phyloP scores from a whole-genome alignment of 768 basidiomycete species.

The Mycena belliarum region DNA sequence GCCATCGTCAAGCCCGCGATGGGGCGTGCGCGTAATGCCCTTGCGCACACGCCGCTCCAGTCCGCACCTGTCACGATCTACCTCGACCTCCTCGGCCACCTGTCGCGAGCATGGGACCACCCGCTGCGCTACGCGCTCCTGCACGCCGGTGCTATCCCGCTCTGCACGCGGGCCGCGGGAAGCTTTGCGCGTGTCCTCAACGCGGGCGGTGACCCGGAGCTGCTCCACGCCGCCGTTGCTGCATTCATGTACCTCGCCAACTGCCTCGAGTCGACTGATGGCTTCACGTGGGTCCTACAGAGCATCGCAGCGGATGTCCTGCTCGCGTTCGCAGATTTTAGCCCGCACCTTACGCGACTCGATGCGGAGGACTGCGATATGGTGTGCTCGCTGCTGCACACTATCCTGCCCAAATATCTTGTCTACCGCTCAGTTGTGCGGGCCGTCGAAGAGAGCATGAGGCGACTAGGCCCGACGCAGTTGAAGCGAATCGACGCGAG shows the following conservation, averaged over 20 bases:
- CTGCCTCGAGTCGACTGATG: constrained; percentile 38
- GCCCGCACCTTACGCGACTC: constrained; percentile 28
- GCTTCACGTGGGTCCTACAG: constrained; percentile 38
- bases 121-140: constrained; percentile 35
- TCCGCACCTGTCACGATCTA: constrained; percentile 25
- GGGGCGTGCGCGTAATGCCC: constrained; percentile 27
- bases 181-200: constrained; percentile 27
- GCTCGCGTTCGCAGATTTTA: constrained; percentile 30
- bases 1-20: constrained; percentile 31
- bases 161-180: constrained; percentile 33
- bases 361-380: constrained; percentile 33
- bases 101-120: constrained; percentile 30
- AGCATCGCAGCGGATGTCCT: constrained; percentile 35
- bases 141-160: constrained; percentile 30
- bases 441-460: constrained; percentile 31
- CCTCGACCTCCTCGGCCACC: constrained; percentile 33
- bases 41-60: constrained; percentile 23
- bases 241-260: constrained; percentile 35
- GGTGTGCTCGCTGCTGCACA: constrained; percentile 27
- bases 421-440: constrained; percentile 39
- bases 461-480: constrained; percentile 25
- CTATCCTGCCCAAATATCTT: constrained; percentile 36
- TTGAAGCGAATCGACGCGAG: constrained; percentile 22
- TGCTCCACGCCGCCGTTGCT: constrained; percentile 30
- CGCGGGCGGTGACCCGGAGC: constrained; percentile 16